Evolutionary conservation across 2,329 filamentous ascomycete species (phyloP).

Genomic region (Sarocladium strictum): DNA sequence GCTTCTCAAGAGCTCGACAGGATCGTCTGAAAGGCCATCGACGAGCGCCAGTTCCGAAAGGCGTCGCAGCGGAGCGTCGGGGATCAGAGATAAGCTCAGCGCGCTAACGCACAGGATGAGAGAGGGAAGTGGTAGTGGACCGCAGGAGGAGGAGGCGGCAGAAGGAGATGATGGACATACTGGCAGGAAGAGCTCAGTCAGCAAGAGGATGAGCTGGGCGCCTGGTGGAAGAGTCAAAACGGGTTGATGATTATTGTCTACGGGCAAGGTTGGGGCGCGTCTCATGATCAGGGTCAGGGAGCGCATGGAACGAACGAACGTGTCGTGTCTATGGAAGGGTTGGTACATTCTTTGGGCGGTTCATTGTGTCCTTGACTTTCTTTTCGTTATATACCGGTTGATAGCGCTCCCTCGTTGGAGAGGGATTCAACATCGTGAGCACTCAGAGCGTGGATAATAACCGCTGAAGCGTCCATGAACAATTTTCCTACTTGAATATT

Average conservation of each 20-base stretch:
- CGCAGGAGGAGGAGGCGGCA: constrained; percentile 16
- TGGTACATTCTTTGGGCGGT: constrained; percentile 1
- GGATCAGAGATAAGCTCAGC: constrained; percentile 29
- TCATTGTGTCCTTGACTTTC: neutral
- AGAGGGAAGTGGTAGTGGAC: constrained; percentile 18
- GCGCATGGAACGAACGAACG: neutral
- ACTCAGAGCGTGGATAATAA: too few relatives aligned
- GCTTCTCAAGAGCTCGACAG: constrained; percentile 10
- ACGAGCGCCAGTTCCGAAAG: constrained; percentile 26
- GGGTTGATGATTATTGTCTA: constrained; percentile 10
- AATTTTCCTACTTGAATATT: too few relatives aligned
- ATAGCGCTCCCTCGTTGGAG: neutral
- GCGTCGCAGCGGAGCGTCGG: constrained; percentile 22
- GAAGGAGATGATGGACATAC: constrained; percentile 16
- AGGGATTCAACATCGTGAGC: neutral
- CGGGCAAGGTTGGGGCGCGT: neutral
- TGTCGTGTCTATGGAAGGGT: constrained; percentile 9
- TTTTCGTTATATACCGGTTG: neutral
- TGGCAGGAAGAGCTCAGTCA: constrained; percentile 9
- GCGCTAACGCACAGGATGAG: constrained; percentile 26
- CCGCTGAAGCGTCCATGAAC: too few relatives aligned
- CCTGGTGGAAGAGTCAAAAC: constrained; percentile 14
- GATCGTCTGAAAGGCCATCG: constrained; percentile 18
- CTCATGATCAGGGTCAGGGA: neutral
- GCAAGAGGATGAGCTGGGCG: constrained; percentile 15